A percentile compares a stretch with the other conserved stretches of the same genome.
Evolutionary conservation across 1,139 yeast species (phyloP).

Genomic region (Hyphopichia burtonii): DNA sequence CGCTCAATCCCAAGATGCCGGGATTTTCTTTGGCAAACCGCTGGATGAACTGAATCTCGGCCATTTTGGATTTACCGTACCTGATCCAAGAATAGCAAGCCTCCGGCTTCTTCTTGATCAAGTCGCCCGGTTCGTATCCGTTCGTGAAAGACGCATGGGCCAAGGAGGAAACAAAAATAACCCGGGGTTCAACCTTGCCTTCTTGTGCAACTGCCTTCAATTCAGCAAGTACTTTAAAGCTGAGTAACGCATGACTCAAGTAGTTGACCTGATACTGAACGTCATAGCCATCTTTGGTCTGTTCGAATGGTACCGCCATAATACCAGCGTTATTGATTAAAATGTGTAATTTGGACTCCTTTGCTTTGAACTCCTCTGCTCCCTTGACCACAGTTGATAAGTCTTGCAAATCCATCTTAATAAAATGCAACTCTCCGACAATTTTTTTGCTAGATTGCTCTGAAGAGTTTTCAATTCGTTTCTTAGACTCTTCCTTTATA

Average conservation of each 20-base stretch:
- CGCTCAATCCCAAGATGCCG: conserved; percentile 29
- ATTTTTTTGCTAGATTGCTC: conserved; percentile 13
- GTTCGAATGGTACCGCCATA: conserved; percentile 37
- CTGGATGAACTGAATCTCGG: conserved; percentile 30
- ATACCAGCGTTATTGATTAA: conserved; percentile 45
- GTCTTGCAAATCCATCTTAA: conserved; percentile 34
- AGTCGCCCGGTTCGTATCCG: conserved; percentile 24
- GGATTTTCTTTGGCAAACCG: conserved; percentile 29
- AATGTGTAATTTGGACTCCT: conserved; percentile 30
- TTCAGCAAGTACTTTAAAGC: conserved; percentile 28
- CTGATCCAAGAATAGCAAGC: conserved; percentile 29
- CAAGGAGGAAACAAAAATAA: conserved; percentile 32
- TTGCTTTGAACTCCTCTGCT: conserved; percentile 20
- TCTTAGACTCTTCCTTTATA: conserved; percentile 52
- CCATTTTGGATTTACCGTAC: conserved; percentile 36
- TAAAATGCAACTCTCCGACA: conserved; percentile 27
- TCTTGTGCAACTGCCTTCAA: conserved; percentile 20
- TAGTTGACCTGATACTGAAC: conserved; percentile 44
- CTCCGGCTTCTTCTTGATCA: conserved; percentile 25
- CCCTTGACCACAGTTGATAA: conserved; percentile 30
- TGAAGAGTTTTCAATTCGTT: conserved; percentile 16
- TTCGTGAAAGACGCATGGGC: conserved; percentile 29
- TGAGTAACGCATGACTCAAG: conserved; percentile 34
- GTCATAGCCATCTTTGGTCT: conserved; percentile 39
- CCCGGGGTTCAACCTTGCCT: conserved; percentile 24